Base-by-base conservation (phyloP, 345 rosid species). In the Sisymbrium irio region DNA sequence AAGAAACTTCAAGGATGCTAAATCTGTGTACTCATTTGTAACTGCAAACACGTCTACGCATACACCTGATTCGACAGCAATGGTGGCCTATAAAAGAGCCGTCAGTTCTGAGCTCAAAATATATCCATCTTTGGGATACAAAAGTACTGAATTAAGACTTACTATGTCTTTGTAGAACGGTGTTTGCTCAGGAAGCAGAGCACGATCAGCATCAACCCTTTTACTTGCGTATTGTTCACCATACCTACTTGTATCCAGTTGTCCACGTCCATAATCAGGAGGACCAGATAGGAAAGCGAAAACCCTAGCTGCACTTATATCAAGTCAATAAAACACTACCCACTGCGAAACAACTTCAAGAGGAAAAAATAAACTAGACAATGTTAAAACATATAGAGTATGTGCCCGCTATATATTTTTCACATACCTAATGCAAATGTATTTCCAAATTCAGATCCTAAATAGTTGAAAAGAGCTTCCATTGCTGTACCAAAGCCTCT, bases 181-280 rank as follows among this genome's bases (percentile, higher is more conserved):
- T 50, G 99, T 95, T 83, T 95, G 97, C 85, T 87, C 99, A 46
- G 98, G 98, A 82, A 95, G 98, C 70, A 95, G 82, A 76, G 99
- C 98, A 76, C 89, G 87, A 85, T 95, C 99, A 33, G 99, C 99
- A 86, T 95, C 99, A 76, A 90, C 98, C 69, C 99, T 88, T 83
- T 89, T 95, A 80, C 98, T 95, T 37, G 99, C 99, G 81, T 95
- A 95, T 75, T 95, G 99, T 77, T 95, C 98, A 69, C 99, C 99
- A 69, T 95, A 92, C 78, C 99, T 82, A 81, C 89, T 87, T 33
- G 99, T 95, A 81, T 95, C 99, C 56, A 95, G 80, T 72, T 92
- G 98, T 69, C 99, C 99, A 82, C 91, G 91, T 75, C 99, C 99
- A 79, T 88, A 86, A 86, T 96, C 99, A 80, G 99, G 98, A 82